These are phyloP conservation scores for Populus euphratica DNA, from an alignment of 345 rosid species.

Conservation along the genomic window DNA sequence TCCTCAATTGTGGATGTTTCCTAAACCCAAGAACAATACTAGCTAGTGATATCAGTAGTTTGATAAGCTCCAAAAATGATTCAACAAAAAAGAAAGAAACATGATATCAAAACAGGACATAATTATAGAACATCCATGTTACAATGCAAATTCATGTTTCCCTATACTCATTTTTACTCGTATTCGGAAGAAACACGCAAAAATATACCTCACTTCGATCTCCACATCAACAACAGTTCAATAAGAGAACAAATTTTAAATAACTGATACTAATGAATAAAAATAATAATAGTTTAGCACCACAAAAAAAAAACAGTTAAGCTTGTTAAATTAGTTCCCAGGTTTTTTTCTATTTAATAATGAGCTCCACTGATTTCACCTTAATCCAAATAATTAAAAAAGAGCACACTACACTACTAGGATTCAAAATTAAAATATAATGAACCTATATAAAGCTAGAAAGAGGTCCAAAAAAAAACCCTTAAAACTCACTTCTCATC, in stretches of 20 bases:
- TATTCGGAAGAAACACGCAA: background rate
- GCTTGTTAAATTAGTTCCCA: no score
- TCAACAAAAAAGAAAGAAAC: background rate
- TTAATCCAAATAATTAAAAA: background rate
- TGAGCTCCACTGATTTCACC: background rate
- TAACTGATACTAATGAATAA: background rate
- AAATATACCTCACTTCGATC: background rate
- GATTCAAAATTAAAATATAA: background rate
- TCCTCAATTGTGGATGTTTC: background rate
- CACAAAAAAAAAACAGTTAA: background rate
- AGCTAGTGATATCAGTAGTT: background rate
- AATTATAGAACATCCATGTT: background rate
- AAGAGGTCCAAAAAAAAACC: background rate
- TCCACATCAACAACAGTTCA: background rate
- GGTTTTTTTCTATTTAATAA: background rate
- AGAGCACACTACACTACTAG: background rate
- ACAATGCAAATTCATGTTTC: background rate
- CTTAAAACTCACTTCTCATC: constrained; percentile 73
- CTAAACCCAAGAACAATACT: background rate
- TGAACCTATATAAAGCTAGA: background rate
- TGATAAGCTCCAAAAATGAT: background rate
- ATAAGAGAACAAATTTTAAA: background rate
- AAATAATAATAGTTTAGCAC: background rate
- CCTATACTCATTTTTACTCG: background rate
- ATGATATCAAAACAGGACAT: background rate